Evolutionary conservation across 2,329 filamentous ascomycete genomes (phyloP).

Genomic region (Colletotrichum viniferum): DNA sequence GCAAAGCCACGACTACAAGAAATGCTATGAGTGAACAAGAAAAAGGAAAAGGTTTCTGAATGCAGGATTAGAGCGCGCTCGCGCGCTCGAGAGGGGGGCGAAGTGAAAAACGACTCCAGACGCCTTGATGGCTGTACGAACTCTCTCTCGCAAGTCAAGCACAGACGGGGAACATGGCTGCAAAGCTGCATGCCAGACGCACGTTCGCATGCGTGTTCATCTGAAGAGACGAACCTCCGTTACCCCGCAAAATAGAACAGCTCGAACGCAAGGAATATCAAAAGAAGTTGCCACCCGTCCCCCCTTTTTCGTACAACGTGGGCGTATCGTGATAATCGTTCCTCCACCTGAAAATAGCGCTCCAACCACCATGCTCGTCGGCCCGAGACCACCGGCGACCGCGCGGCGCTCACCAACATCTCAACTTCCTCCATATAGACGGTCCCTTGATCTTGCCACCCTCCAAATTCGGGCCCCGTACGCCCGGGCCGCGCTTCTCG

Average conservation of each 20-base stretch:
- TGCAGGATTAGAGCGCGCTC: background rate
- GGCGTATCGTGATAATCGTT: background rate
- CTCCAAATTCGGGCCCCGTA: slow-evolving; percentile 46
- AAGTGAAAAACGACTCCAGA: background rate
- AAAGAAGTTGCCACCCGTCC: background rate
- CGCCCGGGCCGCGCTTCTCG: slow-evolving; percentile 52
- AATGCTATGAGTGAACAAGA: background rate
- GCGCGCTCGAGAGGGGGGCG: background rate
- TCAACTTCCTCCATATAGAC: slow-evolving; percentile 60
- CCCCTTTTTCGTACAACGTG: background rate
- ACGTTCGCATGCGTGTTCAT: background rate
- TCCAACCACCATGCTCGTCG: background rate
- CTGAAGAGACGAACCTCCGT: background rate
- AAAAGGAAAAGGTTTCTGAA: background rate
- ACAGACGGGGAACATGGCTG: background rate
- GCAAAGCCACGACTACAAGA: background rate
- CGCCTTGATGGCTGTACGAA: background rate
- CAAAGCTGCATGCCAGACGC: background rate
- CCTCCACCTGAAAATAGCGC: background rate
- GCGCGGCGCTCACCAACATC: slow-evolving; percentile 52
- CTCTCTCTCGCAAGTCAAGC: background rate
- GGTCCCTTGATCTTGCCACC: slow-evolving; percentile 46
- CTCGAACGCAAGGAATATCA: background rate
- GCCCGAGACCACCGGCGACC: background rate
- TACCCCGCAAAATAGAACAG: background rate